phyloP scores from a whole-genome alignment of 495 filamentous ascomycete species.

The Penicillium longicatenatum region DNA sequence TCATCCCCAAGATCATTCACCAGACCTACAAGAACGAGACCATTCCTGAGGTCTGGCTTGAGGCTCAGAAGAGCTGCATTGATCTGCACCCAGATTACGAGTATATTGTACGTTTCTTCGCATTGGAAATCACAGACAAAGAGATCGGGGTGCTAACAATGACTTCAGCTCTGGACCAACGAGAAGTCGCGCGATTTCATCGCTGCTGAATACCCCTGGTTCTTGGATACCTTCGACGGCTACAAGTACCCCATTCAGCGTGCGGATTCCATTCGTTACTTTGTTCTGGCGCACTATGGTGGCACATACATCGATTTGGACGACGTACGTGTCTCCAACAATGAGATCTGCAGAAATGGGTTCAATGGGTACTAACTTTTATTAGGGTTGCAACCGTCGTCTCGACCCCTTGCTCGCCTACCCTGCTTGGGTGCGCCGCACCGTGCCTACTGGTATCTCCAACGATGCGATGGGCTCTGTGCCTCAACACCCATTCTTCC shows the following conservation, averaged over 20 bases:
- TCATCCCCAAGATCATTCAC: conserved; percentile 90
- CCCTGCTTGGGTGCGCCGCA: conserved; percentile 79
- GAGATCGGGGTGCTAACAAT: conserved; percentile 18
- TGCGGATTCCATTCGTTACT: conserved; percentile 86
- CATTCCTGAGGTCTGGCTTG: conserved; percentile 73
- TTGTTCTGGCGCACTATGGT: conserved; percentile 79
- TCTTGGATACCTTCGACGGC: conserved; percentile 77
- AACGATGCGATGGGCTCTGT: conserved; percentile 87
- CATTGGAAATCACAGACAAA: background rate
- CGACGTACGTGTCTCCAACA: conserved; percentile 57
- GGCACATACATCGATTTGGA: conserved; percentile 91
- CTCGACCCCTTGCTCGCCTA: conserved; percentile 81
- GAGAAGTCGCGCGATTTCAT: conserved; percentile 75
- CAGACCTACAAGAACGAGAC: conserved; percentile 81
- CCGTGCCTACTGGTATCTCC: conserved; percentile 79
- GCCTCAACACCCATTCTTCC: conserved; percentile 83
- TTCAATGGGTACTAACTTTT: conserved; percentile 12
- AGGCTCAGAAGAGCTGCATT: conserved; percentile 72
- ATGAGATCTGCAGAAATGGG: background rate
- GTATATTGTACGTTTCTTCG: conserved; percentile 64
- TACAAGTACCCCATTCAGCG: conserved; percentile 84
- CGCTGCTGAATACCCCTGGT: conserved; percentile 79
- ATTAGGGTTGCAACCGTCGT: conserved; percentile 76
- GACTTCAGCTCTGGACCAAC: conserved; percentile 80
- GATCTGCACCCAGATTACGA: conserved; percentile 78